These are phyloP conservation scores for Aegilops longissima DNA, from an alignment of 176 grass and related monocot species.

Conservation along the genomic window DNA sequence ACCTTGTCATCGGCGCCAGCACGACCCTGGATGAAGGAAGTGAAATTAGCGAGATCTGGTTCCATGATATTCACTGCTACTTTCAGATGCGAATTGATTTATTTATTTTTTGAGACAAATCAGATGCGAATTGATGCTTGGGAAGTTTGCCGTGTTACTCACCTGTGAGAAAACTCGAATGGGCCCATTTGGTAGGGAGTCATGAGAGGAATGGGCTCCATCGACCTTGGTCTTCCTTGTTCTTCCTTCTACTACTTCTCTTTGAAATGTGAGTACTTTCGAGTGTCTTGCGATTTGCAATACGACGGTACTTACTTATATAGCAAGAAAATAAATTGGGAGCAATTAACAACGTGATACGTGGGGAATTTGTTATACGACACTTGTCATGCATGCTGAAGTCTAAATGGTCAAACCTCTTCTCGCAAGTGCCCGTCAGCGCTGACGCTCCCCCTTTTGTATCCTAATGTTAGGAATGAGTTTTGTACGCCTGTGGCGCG, in stretches of 20 bases:
- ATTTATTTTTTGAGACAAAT: too few species aligned
- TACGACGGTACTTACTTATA: neutral
- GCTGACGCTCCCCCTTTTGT: neutral
- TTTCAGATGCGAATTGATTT: too few species aligned
- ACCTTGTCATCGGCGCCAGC: conserved; percentile 59
- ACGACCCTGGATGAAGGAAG: conserved; percentile 44
- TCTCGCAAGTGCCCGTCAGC: neutral
- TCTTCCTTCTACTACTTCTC: neutral
- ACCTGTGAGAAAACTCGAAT: conserved; percentile 57
- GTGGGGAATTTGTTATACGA: neutral
- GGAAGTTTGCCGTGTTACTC: neutral
- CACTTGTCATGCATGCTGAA: neutral
- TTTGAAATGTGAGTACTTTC: neutral
- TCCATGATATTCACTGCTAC: neutral
- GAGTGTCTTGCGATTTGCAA: neutral
- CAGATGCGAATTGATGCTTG: neutral
- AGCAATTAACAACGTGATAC: neutral
- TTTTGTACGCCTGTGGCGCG: too few species aligned
- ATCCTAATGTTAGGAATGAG: too few species aligned
- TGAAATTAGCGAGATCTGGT: neutral
- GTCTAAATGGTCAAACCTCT: neutral
- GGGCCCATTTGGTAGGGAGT: conserved; percentile 35
- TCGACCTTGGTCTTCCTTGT: neutral
- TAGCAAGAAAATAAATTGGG: neutral
- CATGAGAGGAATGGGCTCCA: conserved; percentile 35